A percentile compares a stretch with the other conserved stretches of the same genome.
phyloP scores from a whole-genome alignment of 345 rosid genomes.

The Brassica carinata region DNA sequence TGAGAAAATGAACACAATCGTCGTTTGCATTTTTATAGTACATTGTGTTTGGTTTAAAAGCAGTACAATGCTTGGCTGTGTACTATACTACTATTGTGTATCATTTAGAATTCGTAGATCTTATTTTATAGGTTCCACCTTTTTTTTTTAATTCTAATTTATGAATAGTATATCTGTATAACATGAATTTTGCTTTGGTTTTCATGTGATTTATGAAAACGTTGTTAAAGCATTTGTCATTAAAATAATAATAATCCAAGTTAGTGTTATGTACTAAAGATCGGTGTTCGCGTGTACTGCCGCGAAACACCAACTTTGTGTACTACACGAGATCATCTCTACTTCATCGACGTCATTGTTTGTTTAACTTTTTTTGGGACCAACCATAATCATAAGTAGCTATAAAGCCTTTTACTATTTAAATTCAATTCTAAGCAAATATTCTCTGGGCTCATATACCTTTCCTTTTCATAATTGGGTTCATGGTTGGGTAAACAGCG shows the following conservation, averaged over 20 bases:
- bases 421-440: slow-evolving; percentile 16
- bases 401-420: not conserved
- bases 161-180: not conserved
- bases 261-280: not conserved
- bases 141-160: not conserved
- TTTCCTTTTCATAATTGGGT: too few species aligned
- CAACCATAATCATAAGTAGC: slow-evolving; percentile 8
- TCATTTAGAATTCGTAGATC: not conserved
- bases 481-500: too few species aligned
- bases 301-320: slow-evolving; percentile 25
- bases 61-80: slow-evolving; percentile 32
- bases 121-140: not conserved
- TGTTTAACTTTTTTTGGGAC: not conserved
- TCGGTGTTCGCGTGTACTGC: slow-evolving; percentile 25
- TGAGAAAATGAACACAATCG: not conserved
- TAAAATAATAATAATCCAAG: not conserved
- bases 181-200: not conserved
- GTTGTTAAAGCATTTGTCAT: not conserved
- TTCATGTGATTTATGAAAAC: not conserved
- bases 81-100: slow-evolving; percentile 1
- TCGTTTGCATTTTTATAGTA: slow-evolving; percentile 8
- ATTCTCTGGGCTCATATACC: too few species aligned
- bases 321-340: slow-evolving; percentile 25
- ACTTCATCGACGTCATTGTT: not conserved
- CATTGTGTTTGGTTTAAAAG: slow-evolving; percentile 18